A percentile compares a stretch with the other conserved stretches of the same genome.
These are phyloP conservation scores for Sherardia arvensis DNA, from an alignment of 257 asterid species.

Conservation along the genomic window DNA sequence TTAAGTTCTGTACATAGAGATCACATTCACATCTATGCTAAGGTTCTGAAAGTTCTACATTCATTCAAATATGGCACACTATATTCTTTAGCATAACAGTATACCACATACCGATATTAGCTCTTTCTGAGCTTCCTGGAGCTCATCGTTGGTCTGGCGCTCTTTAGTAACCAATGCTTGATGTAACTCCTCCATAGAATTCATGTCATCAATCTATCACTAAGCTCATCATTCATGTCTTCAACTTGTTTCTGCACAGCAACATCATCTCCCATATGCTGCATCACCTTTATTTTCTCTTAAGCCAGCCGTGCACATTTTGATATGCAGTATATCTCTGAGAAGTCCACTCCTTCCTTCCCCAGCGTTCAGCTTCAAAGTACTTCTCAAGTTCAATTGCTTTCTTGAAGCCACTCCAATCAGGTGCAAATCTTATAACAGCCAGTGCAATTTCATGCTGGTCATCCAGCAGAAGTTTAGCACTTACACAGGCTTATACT, in stretches of 20 bases:
- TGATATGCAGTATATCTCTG: conserved; percentile 22
- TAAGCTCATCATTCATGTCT: conserved; percentile 25
- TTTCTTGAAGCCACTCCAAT: conserved; percentile 56
- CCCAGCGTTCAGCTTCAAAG: conserved; percentile 35
- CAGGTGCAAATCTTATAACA: conserved; percentile 38
- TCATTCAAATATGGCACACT: background rate
- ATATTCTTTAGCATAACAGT: background rate
- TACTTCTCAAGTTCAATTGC: conserved; percentile 57
- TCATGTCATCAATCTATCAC: conserved; percentile 30
- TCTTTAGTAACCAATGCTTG: conserved; percentile 21
- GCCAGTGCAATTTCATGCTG: conserved; percentile 26
- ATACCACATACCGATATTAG: conserved; percentile 19
- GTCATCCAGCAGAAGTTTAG: conserved; percentile 36
- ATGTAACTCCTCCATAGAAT: conserved; percentile 14
- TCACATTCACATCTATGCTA: background rate
- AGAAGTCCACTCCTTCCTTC: conserved; percentile 46
- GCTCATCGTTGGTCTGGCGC: conserved; percentile 30
- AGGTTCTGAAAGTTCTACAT: background rate
- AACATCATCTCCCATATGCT: conserved; percentile 38
- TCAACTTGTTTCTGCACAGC: conserved; percentile 30
- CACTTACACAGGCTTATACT: conserved; percentile 44
- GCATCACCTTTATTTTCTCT: conserved; percentile 36
- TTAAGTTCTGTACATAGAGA: conserved; percentile 30
- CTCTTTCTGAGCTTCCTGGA: conserved; percentile 28
- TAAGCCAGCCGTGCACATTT: conserved; percentile 48